Percentiles rank a stretch among this genome's conserved stretches.
phyloP scores from a whole-genome alignment of 495 filamentous ascomycete genomes.

The Aspergillus ellipticus region DNA sequence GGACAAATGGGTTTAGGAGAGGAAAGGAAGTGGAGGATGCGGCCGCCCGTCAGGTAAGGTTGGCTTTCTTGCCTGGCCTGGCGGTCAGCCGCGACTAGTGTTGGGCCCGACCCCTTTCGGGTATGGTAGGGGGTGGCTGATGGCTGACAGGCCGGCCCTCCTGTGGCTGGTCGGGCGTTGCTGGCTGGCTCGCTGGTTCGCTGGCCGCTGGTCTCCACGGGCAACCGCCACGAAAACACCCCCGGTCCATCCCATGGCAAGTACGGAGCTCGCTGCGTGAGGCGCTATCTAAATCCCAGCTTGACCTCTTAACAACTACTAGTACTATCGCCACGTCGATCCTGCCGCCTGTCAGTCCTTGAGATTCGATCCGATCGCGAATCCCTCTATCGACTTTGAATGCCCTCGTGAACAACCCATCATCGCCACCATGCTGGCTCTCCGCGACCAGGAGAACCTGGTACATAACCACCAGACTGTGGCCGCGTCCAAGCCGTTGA shows the following conservation, averaged over 20 bases:
- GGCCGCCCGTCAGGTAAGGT: slow-evolving; percentile 22
- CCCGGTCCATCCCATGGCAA: background rate
- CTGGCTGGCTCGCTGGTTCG: background rate
- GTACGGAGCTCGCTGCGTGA: too few species aligned
- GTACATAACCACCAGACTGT: slow-evolving; percentile 69
- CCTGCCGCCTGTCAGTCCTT: too few species aligned
- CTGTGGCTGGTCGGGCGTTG: background rate
- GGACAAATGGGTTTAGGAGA: slow-evolving; percentile 17
- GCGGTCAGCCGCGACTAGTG: slow-evolving; percentile 26
- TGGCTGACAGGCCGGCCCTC: background rate
- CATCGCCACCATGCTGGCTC: slow-evolving; percentile 64
- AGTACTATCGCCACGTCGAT: too few species aligned
- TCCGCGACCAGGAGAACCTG: slow-evolving; percentile 88
- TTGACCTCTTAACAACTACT: too few species aligned
- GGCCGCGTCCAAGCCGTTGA: slow-evolving; percentile 74
- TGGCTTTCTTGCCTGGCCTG: slow-evolving; percentile 28
- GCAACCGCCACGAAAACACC: slow-evolving; percentile 37
- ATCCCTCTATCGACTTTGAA: slow-evolving; percentile 14
- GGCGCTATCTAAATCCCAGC: too few species aligned
- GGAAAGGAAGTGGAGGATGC: slow-evolving; percentile 29
- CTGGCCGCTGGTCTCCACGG: slow-evolving; percentile 40
- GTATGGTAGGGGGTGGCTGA: slow-evolving; percentile 3
- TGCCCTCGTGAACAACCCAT: slow-evolving; percentile 22
- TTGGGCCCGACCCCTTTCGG: slow-evolving; percentile 3
- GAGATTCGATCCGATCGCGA: slow-evolving; percentile 1